Conservation (phyloP, 352 stramenopile species). For the Blastocystis sp. region DNA sequence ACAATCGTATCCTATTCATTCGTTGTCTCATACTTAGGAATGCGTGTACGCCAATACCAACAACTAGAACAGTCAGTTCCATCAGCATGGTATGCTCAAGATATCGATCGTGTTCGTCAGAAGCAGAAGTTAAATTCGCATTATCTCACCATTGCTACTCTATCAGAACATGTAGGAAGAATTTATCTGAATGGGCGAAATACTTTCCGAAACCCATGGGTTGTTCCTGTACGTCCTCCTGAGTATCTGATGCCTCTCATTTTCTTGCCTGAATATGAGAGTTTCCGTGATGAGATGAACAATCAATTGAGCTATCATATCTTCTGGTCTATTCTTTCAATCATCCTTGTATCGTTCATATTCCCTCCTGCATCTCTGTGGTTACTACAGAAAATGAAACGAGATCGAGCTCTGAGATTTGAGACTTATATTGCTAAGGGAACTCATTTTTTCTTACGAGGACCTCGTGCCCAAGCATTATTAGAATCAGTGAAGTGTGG, state of each 20-base stretch:
- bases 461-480: constrained; percentile 16
- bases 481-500: constrained; percentile 40
- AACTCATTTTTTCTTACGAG: constrained; percentile 39
- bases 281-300: constrained; percentile 43
- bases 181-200: constrained; percentile 9
- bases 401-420: neutral
- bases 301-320: neutral
- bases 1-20: neutral
- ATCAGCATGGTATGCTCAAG: constrained; percentile 21
- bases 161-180: constrained; percentile 11
- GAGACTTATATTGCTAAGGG: constrained; percentile 15
- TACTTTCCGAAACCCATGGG: constrained; percentile 5
- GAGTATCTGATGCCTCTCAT: constrained; percentile 30
- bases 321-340: neutral
- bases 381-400: neutral
- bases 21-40: neutral
- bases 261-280: constrained; percentile 32
- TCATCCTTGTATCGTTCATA: neutral
- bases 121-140: constrained; percentile 44
- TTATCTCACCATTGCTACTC: constrained; percentile 12
- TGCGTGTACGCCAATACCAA: constrained; percentile 18
- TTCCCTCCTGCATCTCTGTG: neutral
- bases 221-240: neutral
- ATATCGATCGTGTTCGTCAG: constrained; percentile 40
- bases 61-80: constrained; percentile 25